Evolutionary conservation across 805 yeast species (phyloP).

Genomic region (Yamadazyma endophytica): DNA sequence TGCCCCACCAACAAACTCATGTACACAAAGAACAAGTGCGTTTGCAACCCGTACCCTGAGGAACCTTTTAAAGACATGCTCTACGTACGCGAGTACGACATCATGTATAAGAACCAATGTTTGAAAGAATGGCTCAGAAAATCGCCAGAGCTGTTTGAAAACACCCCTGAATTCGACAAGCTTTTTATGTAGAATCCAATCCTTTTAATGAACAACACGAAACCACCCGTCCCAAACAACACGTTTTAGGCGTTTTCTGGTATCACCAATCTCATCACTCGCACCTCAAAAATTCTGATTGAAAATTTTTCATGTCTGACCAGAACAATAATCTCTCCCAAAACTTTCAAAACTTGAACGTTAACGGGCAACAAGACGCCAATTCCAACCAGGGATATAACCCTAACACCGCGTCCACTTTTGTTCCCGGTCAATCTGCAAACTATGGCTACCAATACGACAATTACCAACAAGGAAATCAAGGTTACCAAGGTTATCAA

Average conservation of each 20-base stretch:
- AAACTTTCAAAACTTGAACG: constrained; percentile 40
- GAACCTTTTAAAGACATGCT: too few relatives aligned
- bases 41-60: constrained; percentile 8
- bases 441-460: constrained; percentile 12
- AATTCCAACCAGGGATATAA: constrained; percentile 34
- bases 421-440: constrained; percentile 44
- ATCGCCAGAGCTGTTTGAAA: not conserved
- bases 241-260: too few relatives aligned
- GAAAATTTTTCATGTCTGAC: constrained; percentile 19
- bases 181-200: too few relatives aligned
- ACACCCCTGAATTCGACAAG: not conserved
- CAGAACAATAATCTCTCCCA: constrained; percentile 42
- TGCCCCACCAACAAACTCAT: constrained; percentile 10
- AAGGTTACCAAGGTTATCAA: constrained; percentile 8
- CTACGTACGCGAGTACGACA: constrained; percentile 1
- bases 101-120: constrained; percentile 4
- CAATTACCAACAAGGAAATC: constrained; percentile 1
- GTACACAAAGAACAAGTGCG: constrained; percentile 9
- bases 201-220: too few relatives aligned
- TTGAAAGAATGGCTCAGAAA: constrained; percentile 1
- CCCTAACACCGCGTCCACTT: constrained; percentile 46
- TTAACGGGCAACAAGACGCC: constrained; percentile 24
- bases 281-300: not conserved
- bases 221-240: too few relatives aligned
- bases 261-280: too few relatives aligned